Evolutionary conservation across 495 filamentous ascomycete genomes (phyloP).

Genomic region (Aspergillus nidulans): DNA sequence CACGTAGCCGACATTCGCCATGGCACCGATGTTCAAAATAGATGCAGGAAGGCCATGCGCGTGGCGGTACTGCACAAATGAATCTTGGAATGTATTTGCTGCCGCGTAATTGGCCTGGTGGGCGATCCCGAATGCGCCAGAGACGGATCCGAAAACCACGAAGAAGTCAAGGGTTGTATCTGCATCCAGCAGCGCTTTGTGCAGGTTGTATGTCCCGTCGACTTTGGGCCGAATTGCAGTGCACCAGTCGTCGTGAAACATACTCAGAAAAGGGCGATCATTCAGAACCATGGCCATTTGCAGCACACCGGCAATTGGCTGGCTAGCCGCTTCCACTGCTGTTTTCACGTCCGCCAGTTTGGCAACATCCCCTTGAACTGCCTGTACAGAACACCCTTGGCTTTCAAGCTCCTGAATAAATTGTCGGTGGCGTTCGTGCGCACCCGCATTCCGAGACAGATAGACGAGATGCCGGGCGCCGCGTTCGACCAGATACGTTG

Average conservation of each 20-base stretch:
- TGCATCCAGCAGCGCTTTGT: neutral
- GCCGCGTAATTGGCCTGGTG: slow-evolving; percentile 27
- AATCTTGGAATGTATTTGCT: slow-evolving; percentile 25
- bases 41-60: slow-evolving; percentile 15
- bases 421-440: slow-evolving; percentile 2
- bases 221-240: slow-evolving; percentile 2
- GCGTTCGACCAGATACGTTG: slow-evolving; percentile 52
- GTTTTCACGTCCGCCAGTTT: neutral
- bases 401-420: slow-evolving; percentile 35
- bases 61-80: slow-evolving; percentile 22
- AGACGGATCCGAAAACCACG: slow-evolving; percentile 31
- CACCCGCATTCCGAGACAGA: slow-evolving; percentile 22
- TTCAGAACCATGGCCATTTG: slow-evolving; percentile 34
- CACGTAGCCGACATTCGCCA: slow-evolving; percentile 33
- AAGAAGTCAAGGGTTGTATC: slow-evolving; percentile 38
- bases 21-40: slow-evolving; percentile 36
- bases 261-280: neutral
- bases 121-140: slow-evolving; percentile 17
- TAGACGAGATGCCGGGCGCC: slow-evolving; percentile 54
- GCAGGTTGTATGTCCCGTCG: slow-evolving; percentile 34
- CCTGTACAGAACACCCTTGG: slow-evolving; percentile 15
- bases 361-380: slow-evolving; percentile 18
- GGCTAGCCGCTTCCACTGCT: neutral
- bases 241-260: neutral
- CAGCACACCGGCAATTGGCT: slow-evolving; percentile 24